Conservation (phyloP, 139 green algal genomes). For the Microglena sp. region DNA sequence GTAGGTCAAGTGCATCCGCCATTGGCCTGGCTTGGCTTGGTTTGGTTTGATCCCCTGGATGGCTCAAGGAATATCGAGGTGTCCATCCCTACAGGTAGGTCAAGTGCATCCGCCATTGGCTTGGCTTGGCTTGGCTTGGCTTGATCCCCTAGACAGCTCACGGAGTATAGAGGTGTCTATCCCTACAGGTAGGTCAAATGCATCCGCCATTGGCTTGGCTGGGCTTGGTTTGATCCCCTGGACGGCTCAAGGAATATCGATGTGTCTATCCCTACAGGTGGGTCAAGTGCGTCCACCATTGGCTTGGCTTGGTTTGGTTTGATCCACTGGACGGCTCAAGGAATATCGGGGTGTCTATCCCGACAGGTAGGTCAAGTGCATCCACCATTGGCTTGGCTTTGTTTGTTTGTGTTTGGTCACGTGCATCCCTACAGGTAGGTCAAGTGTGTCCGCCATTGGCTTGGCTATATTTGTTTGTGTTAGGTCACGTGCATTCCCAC, state of each 20-base stretch:
- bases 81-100: conserved; percentile 43
- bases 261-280: conserved; percentile 44
- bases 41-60: no score
- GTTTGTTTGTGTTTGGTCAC: no score
- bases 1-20: neutral
- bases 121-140: no score
- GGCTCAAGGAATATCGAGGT: no score
- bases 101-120: neutral
- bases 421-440: conserved; percentile 45
- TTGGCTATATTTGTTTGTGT: no score
- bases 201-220: no score
- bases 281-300: neutral
- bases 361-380: conserved; percentile 23
- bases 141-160: no score
- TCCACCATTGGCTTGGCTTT: neutral
- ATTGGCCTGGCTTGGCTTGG: neutral
- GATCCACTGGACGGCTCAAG: conserved; percentile 63
- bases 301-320: conserved; percentile 35
- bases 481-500: no score
- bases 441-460: neutral
- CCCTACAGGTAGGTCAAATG: no score
- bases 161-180: no score
- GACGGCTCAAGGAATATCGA: conserved; percentile 66
- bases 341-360: conserved; percentile 60
- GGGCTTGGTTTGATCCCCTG: conserved; percentile 66